Conservation (phyloP, 495 filamentous ascomycete genomes). For the Diplogelasinospora grovesii region DNA sequence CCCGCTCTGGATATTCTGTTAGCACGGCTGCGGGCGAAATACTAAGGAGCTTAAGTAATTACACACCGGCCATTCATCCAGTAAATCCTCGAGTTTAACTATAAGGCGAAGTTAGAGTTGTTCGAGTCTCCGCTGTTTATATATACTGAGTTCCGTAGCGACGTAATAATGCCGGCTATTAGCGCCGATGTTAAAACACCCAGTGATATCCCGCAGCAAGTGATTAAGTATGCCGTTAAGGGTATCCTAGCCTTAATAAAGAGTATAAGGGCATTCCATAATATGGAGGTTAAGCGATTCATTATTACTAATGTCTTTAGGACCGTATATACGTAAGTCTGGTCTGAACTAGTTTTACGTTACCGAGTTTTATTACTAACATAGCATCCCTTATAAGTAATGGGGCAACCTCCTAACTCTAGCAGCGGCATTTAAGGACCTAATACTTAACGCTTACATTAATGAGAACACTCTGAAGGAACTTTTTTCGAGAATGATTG, state of each 20-base stretch:
- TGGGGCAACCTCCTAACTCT: slow-evolving; percentile 92
- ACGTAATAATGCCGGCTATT: slow-evolving; percentile 9
- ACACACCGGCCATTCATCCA: slow-evolving; percentile 76
- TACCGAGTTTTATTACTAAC: not conserved
- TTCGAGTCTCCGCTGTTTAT: no score
- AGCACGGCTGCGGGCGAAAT: slow-evolving; percentile 84
- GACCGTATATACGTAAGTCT: slow-evolving; percentile 91
- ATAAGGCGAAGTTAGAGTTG: slow-evolving; percentile 19
- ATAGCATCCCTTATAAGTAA: slow-evolving; percentile 54
- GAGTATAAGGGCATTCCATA: slow-evolving; percentile 82
- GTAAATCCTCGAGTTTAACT: slow-evolving; percentile 49
- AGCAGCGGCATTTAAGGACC: slow-evolving; percentile 64
- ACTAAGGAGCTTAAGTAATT: slow-evolving; percentile 85
- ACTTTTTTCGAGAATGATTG: slow-evolving; percentile 59
- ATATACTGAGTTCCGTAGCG: no score
- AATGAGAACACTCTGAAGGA: slow-evolving; percentile 38
- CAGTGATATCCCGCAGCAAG: slow-evolving; percentile 39
- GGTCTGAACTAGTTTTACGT: no score
- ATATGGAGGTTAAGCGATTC: slow-evolving; percentile 53
- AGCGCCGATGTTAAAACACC: slow-evolving; percentile 19
- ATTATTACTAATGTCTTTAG: slow-evolving; percentile 93
- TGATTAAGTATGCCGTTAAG: slow-evolving; percentile 44
- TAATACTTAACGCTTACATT: slow-evolving; percentile 46
- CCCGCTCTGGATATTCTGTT: slow-evolving; percentile 70
- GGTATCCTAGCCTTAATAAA: slow-evolving; percentile 67